Percentiles rank a stretch among this genome's conserved stretches.
Evolutionary conservation across 2,329 filamentous ascomycete species (phyloP).

Genomic region (Diaporthe australafricana): DNA sequence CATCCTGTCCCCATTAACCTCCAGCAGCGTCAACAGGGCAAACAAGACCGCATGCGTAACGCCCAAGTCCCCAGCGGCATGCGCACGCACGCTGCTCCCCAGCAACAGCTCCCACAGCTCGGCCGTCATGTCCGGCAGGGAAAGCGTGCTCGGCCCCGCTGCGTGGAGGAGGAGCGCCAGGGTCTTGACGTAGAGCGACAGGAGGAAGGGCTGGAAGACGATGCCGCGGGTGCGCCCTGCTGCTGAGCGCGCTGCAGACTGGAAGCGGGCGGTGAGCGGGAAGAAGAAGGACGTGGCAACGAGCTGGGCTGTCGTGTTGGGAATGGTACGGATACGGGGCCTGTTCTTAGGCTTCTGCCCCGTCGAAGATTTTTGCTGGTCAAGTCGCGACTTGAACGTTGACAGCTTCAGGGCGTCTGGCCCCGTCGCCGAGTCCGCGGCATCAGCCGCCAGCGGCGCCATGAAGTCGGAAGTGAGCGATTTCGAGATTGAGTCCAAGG

Average conservation of each 20-base stretch:
- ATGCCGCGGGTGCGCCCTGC: constrained; percentile 63
- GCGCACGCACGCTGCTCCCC: constrained; percentile 66
- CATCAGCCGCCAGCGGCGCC: constrained; percentile 82
- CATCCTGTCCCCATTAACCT: constrained; percentile 82
- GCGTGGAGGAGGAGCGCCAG: constrained; percentile 86
- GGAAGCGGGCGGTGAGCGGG: constrained; percentile 85
- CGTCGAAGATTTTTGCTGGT: constrained; percentile 64
- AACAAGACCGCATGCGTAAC: constrained; percentile 83
- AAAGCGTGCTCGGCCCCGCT: constrained; percentile 81
- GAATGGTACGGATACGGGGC: constrained; percentile 66
- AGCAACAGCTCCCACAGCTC: constrained; percentile 90
- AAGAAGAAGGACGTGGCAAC: constrained; percentile 86
- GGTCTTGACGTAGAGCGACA: constrained; percentile 87
- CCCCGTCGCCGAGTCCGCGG: constrained; percentile 82
- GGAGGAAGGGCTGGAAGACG: constrained; percentile 79
- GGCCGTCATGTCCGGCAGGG: constrained; percentile 82
- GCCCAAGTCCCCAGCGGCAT: constrained; percentile 69
- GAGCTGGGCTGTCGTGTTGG: constrained; percentile 83
- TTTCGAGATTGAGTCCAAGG: constrained; percentile 76
- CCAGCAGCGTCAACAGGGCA: constrained; percentile 81
- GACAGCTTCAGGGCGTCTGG: constrained; percentile 89
- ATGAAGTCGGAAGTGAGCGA: constrained; percentile 79
- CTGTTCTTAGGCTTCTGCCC: constrained; percentile 45
- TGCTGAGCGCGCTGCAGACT: constrained; percentile 65
- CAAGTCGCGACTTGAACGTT: constrained; percentile 85